phyloP scores from a whole-genome alignment of 2,329 filamentous ascomycete species.

The Aureobasidium zeae region DNA sequence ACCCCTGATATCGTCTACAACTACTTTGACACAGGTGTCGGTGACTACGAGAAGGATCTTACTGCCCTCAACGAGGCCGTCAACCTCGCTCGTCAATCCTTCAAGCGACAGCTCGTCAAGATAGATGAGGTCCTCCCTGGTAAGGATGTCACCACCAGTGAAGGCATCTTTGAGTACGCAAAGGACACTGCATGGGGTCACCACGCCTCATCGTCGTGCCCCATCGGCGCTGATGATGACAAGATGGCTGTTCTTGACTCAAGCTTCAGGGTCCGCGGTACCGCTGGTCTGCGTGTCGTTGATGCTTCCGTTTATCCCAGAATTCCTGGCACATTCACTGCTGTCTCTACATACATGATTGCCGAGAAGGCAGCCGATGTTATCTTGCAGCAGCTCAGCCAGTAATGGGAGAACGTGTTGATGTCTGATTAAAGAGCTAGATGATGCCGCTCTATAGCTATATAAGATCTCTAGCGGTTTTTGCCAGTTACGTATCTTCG shows the following conservation, averaged over 20 bases:
- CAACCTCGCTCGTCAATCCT: slow-evolving; percentile 39
- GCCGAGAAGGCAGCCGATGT: slow-evolving; percentile 54
- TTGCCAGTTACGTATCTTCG: too few species aligned
- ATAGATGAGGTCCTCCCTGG: slow-evolving; percentile 38
- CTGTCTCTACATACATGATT: slow-evolving; percentile 46
- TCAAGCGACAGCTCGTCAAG: slow-evolving; percentile 26
- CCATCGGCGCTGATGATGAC: slow-evolving; percentile 48
- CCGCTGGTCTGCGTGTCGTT: slow-evolving; percentile 49
- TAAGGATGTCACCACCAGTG: slow-evolving; percentile 33
- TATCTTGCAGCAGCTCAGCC: slow-evolving; percentile 29
- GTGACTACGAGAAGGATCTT: slow-evolving; percentile 34
- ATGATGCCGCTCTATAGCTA: too few species aligned
- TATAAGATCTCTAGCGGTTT: too few species aligned
- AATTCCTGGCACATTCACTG: slow-evolving; percentile 47
- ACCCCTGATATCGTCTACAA: slow-evolving; percentile 54
- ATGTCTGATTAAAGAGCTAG: background rate
- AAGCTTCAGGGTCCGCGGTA: slow-evolving; percentile 48
- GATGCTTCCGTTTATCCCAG: slow-evolving; percentile 51
- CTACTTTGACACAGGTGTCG: slow-evolving; percentile 44
- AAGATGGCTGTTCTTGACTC: slow-evolving; percentile 47
- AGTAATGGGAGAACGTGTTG: background rate
- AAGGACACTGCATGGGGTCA: slow-evolving; percentile 47
- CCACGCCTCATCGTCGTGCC: slow-evolving; percentile 47
- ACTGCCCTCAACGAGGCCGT: slow-evolving; percentile 48
- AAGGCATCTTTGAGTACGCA: slow-evolving; percentile 39